Percentiles rank a stretch among this genome's conserved stretches.
These are phyloP conservation scores for Fraxinus cuspidata DNA, from an alignment of 257 asterid genomes.

Conservation along the genomic window DNA sequence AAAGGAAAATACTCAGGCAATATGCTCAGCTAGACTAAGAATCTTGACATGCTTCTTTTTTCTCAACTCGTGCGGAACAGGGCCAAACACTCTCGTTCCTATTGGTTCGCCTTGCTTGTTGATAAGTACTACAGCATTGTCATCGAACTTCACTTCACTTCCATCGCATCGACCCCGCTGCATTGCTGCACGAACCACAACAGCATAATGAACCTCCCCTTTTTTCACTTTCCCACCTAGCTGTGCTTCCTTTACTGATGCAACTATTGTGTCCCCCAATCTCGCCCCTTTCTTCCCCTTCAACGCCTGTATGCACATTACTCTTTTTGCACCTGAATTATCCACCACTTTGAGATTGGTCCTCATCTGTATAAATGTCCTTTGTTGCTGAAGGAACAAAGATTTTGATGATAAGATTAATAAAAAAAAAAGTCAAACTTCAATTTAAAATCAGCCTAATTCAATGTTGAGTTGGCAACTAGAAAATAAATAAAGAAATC, in stretches of 20 bases:
- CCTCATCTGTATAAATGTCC: constrained; percentile 95
- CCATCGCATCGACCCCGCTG: constrained; percentile 86
- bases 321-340: constrained; percentile 86
- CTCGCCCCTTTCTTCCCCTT: constrained; percentile 92
- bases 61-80: constrained; percentile 93
- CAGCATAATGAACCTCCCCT: constrained; percentile 80
- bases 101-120: constrained; percentile 94
- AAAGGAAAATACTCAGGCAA: constrained; percentile 42
- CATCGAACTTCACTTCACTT: constrained; percentile 87
- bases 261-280: constrained; percentile 81
- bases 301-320: constrained; percentile 89
- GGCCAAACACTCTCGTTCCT: constrained; percentile 93
- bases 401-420: not conserved
- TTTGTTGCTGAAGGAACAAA: constrained; percentile 59
- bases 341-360: constrained; percentile 91
- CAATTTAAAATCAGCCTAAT: constrained; percentile 2
- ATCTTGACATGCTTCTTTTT: constrained; percentile 94
- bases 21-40: constrained; percentile 88
- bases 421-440: not conserved
- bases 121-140: constrained; percentile 84
- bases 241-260: constrained; percentile 89
- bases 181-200: constrained; percentile 96
- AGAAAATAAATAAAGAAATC: not conserved
- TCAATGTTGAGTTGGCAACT: not conserved
- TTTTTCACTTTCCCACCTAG: constrained; percentile 91